Conservation (phyloP, 768 basidiomycete genomes). For the Mycena floridula region DNA sequence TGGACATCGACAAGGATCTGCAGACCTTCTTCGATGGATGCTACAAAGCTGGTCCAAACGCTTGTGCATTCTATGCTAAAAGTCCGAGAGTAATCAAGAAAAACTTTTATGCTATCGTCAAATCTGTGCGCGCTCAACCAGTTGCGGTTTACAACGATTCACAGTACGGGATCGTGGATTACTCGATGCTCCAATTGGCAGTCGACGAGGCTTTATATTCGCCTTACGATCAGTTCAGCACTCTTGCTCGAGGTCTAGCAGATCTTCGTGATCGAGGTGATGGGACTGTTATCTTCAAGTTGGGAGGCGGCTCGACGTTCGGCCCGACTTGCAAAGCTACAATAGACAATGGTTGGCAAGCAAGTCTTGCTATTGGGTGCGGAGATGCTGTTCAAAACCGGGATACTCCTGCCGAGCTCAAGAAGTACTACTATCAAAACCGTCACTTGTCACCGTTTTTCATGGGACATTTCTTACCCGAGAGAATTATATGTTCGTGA, state of each 20-base stretch:
- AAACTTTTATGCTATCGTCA: slow-evolving; percentile 10
- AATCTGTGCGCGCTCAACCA: slow-evolving; percentile 11
- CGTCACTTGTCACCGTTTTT: neutral
- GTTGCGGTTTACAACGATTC: slow-evolving; percentile 10
- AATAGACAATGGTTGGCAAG: neutral
- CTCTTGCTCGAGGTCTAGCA: slow-evolving; percentile 16
- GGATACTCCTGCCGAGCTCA: neutral
- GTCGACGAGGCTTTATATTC: slow-evolving; percentile 17
- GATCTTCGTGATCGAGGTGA: slow-evolving; percentile 8
- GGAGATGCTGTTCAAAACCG: neutral
- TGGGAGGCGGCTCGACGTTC: neutral
- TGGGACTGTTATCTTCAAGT: neutral
- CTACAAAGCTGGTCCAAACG: slow-evolving; percentile 12
- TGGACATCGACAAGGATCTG: slow-evolving; percentile 16
- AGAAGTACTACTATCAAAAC: neutral
- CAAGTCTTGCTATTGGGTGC: neutral
- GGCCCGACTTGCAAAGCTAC: neutral
- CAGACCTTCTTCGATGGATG: slow-evolving; percentile 17
- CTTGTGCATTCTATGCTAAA: slow-evolving; percentile 16
- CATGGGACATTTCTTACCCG: neutral
- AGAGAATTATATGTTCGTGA: neutral
- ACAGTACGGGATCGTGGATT: slow-evolving; percentile 20
- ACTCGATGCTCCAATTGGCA: slow-evolving; percentile 8
- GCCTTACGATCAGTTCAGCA: slow-evolving; percentile 13
- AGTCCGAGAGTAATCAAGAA: slow-evolving; percentile 10